Evolutionary conservation across 2,329 filamentous ascomycete species (phyloP).

Genomic region (Helminthosporium solani): DNA sequence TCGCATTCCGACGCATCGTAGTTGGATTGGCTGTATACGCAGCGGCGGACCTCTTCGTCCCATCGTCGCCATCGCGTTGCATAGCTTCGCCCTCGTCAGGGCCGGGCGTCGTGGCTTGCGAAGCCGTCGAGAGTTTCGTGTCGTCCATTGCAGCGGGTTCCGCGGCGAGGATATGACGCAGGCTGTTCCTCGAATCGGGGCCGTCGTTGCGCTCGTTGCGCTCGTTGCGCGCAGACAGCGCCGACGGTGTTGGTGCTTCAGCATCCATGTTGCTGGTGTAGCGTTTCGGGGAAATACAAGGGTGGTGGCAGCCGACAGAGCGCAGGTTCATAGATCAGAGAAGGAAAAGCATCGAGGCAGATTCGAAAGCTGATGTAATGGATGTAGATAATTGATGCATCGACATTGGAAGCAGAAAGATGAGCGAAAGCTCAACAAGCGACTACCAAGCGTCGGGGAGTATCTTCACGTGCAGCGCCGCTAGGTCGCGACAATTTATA

Average conservation of each 20-base stretch:
- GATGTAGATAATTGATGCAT: too few species aligned
- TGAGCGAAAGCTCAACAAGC: too few species aligned
- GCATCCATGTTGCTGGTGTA: constrained; percentile 18
- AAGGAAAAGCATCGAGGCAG: not conserved
- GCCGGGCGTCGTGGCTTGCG: constrained; percentile 31
- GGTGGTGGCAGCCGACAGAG: constrained; percentile 4
- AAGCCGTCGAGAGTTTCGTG: constrained; percentile 24
- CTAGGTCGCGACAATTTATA: too few species aligned
- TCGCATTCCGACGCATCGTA: constrained; percentile 61
- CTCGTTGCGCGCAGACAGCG: constrained; percentile 26
- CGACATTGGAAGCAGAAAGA: too few species aligned
- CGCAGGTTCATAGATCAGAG: not conserved
- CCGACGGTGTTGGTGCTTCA: constrained; percentile 16
- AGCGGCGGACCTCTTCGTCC: constrained; percentile 29
- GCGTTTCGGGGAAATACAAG: constrained; percentile 17
- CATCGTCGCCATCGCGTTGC: constrained; percentile 27
- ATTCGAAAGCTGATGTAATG: constrained; percentile 1
- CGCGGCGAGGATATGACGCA: constrained; percentile 42
- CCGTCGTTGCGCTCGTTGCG: constrained; percentile 31
- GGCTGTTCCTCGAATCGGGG: constrained; percentile 42
- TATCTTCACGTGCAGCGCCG: too few species aligned
- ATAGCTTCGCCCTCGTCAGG: constrained; percentile 36
- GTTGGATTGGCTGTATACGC: constrained; percentile 53
- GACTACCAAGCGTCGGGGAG: too few species aligned
- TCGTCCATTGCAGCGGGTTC: constrained; percentile 39